Percentiles rank a stretch among this genome's conserved stretches.
Evolutionary conservation across 2,329 filamentous ascomycete species (phyloP).

Genomic region (Penicillium italicum): DNA sequence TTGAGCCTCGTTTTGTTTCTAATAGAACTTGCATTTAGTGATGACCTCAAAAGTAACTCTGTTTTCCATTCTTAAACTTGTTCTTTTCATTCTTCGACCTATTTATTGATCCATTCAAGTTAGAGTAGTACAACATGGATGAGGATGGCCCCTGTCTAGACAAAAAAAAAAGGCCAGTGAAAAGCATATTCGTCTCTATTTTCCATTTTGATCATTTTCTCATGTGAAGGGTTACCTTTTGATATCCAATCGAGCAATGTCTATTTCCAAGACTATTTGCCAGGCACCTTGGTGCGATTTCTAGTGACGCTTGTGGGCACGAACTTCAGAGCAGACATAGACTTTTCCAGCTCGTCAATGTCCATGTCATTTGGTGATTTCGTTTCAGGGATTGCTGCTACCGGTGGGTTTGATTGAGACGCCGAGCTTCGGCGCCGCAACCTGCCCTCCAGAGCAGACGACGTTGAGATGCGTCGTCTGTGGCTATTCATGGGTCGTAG

Average conservation of each 20-base stretch:
- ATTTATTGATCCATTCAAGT: background rate
- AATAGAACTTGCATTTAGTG: conserved; percentile 1
- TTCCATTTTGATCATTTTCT: background rate
- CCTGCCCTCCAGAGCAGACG: conserved; percentile 34
- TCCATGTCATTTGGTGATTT: conserved; percentile 25
- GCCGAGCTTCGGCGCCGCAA: conserved; percentile 31
- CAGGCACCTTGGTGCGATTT: conserved; percentile 24
- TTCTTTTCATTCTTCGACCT: background rate
- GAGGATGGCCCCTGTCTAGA: too few species aligned
- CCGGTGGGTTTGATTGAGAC: conserved; percentile 23
- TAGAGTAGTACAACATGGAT: background rate
- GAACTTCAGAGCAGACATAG: conserved; percentile 46
- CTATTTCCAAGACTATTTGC: conserved; percentile 8
- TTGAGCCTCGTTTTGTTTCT: background rate
- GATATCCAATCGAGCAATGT: background rate
- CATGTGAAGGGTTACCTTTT: too few species aligned
- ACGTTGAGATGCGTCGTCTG: conserved; percentile 35
- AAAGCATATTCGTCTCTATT: background rate
- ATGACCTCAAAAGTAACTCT: background rate
- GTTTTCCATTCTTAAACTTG: background rate
- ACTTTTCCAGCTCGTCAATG: conserved; percentile 40
- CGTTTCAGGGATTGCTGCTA: conserved; percentile 1
- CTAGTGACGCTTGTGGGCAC: conserved; percentile 42
- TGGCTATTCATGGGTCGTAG: conserved; percentile 48
- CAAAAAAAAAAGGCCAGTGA: background rate